Conservation (phyloP, 345 rosid genomes). For the Chamaenerion angustifolium region DNA sequence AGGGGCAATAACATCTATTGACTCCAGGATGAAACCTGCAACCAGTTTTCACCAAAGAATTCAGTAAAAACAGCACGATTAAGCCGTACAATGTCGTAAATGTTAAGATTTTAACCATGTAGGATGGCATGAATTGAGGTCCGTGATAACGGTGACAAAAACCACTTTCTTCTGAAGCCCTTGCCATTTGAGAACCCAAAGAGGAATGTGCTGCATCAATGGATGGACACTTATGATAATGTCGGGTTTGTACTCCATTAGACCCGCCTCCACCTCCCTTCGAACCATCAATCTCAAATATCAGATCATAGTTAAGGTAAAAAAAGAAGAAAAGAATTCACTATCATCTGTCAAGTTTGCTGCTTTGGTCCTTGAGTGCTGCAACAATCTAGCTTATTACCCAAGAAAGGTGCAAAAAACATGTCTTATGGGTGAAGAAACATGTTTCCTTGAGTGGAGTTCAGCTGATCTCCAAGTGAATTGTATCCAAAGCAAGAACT, state of each 20-base stretch:
- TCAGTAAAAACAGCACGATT: not conserved
- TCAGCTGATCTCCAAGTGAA: too few species aligned
- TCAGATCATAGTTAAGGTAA: not conserved
- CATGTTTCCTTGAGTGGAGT: too few species aligned
- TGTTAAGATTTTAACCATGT: constrained; percentile 44
- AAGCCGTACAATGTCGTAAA: not conserved
- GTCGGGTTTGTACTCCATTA: constrained; percentile 92
- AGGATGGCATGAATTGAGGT: constrained; percentile 82
- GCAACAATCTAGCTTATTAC: too few species aligned
- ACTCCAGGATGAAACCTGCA: constrained; percentile 93
- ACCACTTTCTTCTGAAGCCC: constrained; percentile 80
- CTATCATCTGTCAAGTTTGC: too few species aligned
- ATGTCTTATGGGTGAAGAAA: too few species aligned
- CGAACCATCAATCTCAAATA: constrained; percentile 6
- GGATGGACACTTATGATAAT: constrained; percentile 96
- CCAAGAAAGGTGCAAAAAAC: too few species aligned
- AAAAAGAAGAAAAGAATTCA: too few species aligned
- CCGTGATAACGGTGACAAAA: constrained; percentile 86
- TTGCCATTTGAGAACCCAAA: constrained; percentile 95
- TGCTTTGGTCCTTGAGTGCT: too few species aligned
- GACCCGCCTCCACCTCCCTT: constrained; percentile 92
- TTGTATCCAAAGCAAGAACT: too few species aligned
- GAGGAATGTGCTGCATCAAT: constrained; percentile 89
- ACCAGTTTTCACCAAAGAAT: not conserved
- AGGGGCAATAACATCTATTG: constrained; percentile 86